phyloP scores from a whole-genome alignment of 2,329 filamentous ascomycete species.

The Diatrype stigma region DNA sequence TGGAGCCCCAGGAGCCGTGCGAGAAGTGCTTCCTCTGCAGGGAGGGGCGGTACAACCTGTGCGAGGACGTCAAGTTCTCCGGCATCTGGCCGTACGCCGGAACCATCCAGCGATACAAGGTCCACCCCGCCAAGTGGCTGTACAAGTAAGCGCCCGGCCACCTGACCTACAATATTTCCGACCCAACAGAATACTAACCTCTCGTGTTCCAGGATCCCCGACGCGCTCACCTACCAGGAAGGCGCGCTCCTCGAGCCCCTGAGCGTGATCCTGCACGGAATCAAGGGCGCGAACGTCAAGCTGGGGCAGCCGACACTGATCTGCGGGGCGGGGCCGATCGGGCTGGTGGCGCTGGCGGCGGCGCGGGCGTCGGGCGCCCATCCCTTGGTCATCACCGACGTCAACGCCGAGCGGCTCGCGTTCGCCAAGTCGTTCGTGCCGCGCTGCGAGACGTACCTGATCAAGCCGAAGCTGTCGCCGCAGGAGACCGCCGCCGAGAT shows the following conservation, averaged over 20 bases:
- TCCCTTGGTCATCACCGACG: slow-evolving; percentile 60
- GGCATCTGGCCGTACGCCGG: slow-evolving; percentile 59
- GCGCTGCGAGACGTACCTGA: slow-evolving; percentile 47
- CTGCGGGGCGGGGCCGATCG: slow-evolving; percentile 62
- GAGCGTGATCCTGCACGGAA: slow-evolving; percentile 59
- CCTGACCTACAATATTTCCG: no score
- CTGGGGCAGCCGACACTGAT: slow-evolving; percentile 53
- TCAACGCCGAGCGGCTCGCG: slow-evolving; percentile 50
- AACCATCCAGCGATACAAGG: slow-evolving; percentile 57
- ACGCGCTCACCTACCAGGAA: slow-evolving; percentile 52
- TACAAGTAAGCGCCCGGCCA: slow-evolving; percentile 38
- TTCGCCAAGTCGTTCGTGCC: slow-evolving; percentile 58
- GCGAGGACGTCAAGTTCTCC: slow-evolving; percentile 56
- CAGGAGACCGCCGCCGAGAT: slow-evolving; percentile 50
- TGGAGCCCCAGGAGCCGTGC: slow-evolving; percentile 65
- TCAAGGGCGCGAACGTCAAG: slow-evolving; percentile 46
- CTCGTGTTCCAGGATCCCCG: slow-evolving; percentile 37
- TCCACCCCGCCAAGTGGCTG: slow-evolving; percentile 57
- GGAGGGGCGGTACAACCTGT: slow-evolving; percentile 60
- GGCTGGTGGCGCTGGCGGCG: slow-evolving; percentile 52
- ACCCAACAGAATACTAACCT: no score
- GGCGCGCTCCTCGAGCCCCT: slow-evolving; percentile 62
- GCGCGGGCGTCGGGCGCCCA: slow-evolving; percentile 59
- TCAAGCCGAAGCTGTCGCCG: slow-evolving; percentile 40
- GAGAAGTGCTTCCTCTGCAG: slow-evolving; percentile 54